Conservation (phyloP, 23 red algal genomes). For the Gracilariopsis chorda region DNA sequence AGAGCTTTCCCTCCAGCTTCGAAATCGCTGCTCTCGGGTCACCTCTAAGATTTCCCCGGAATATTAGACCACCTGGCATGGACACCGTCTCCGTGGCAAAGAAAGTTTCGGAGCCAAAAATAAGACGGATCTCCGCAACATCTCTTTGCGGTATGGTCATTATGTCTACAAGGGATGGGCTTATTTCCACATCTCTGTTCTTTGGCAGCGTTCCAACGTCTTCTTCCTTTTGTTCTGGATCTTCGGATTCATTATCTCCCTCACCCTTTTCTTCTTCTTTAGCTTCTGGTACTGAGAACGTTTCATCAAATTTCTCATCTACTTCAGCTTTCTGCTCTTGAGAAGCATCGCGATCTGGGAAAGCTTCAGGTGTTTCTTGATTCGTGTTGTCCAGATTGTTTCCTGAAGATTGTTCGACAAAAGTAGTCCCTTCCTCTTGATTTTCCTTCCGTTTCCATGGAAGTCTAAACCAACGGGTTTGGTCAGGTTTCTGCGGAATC, state of each 20-base stretch:
- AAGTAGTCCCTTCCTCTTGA: too few relatives aligned
- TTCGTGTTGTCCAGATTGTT: not conserved
- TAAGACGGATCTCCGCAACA: constrained; percentile 66
- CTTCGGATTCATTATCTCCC: not conserved
- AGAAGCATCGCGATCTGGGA: not conserved
- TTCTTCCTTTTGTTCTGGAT: not conserved
- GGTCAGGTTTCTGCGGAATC: not conserved
- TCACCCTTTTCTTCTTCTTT: not conserved
- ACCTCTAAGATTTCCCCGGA: constrained; percentile 88
- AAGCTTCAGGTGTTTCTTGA: not conserved
- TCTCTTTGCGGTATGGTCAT: constrained; percentile 69
- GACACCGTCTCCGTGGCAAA: constrained; percentile 79
- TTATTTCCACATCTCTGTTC: not conserved
- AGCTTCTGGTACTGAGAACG: not conserved
- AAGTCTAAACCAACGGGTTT: constrained; percentile 1
- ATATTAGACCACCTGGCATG: constrained; percentile 74
- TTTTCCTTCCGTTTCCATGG: constrained; percentile 28
- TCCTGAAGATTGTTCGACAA: too few relatives aligned
- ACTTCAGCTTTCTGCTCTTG: not conserved
- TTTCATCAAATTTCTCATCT: not conserved
- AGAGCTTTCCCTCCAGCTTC: constrained; percentile 57
- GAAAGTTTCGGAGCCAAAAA: constrained; percentile 95
- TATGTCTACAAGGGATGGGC: not conserved
- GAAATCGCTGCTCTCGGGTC: constrained; percentile 52
- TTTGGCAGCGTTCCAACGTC: not conserved